Evolutionary conservation across 768 basidiomycete genomes (phyloP), one percentile per base, ranked within the genome.

Genomic region (Termitomyces sp.): DNA sequence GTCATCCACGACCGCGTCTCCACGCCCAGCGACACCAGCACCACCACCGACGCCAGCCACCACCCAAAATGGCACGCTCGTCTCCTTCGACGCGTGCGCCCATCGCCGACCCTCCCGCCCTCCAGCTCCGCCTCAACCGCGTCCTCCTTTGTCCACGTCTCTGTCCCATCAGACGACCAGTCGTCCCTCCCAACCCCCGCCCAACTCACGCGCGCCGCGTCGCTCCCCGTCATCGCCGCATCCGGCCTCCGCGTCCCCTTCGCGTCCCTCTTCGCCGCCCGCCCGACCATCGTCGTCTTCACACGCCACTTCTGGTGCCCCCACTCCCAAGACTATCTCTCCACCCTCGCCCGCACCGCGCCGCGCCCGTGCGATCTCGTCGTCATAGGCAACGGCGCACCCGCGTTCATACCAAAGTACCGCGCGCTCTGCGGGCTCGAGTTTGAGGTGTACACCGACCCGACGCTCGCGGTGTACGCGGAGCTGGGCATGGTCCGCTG

Each of bases 281-380:
- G 75, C 50, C 75, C 75, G 58, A 88, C 87, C 0, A 80, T 94
- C 62, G 85, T 93, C 55, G 73, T 94, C 44, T 96, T 96, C 75
- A 87, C 97, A 62, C 79, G 94, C 46, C 91, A 93, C 71, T 94
- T 94, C 73, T 91, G 87, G 89, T 95, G 93, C 68, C 87, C 90
- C 0, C 72, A 86, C 13, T 93, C 91, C 70, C 91, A 93, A 67
- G 93, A 96, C 70, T 97, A 95, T 70, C 85, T 95, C 79, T 77
- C 54, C 28, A 26, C 16, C 82, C 44, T 87, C 85, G 36, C 78
- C 91, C 63, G 73, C 67, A 62, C 70, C 68, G n/a, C 65, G 65
- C 75, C 72, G 3, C 54, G 76, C 70, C 85, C 63, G 61, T 82
- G 88, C 33, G 81, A 84, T 55, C 70, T 94, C 47, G 78, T 93